Evolutionary conservation across 129 eudicot species (phyloP).

Genomic region (Flaveria bidentis): DNA sequence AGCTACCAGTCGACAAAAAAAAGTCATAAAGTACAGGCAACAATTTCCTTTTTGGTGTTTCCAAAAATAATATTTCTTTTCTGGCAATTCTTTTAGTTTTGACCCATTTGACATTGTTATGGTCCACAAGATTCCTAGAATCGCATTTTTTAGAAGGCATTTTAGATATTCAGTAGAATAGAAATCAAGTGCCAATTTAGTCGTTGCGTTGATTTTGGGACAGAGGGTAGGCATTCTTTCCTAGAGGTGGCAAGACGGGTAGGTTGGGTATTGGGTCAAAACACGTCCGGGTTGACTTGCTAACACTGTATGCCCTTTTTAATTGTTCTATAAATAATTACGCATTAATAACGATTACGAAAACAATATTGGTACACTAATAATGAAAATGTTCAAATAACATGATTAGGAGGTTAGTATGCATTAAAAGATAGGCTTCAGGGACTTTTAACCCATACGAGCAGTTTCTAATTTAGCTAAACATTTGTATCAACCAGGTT

Average conservation of each 20-base stretch:
- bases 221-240: not conserved
- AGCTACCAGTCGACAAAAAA: not conserved
- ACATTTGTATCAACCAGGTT: not conserved
- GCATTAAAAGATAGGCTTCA: not conserved
- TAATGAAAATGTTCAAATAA: not conserved
- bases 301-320: not conserved
- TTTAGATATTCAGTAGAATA: not conserved
- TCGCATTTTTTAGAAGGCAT: not conserved
- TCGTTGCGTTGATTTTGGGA: not conserved
- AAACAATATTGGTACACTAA: not conserved
- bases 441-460: not conserved
- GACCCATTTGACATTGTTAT: not conserved
- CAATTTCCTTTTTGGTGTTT: constrained; percentile 16
- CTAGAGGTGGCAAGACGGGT: not conserved
- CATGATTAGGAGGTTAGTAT: not conserved
- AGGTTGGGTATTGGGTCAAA: not conserved
- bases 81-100: not conserved
- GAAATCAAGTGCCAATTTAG: not conserved
- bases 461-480: not conserved
- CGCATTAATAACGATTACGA: not conserved
- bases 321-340: not conserved
- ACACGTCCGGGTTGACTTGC: not conserved
- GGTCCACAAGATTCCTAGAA: not conserved
- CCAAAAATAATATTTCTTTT: not conserved
- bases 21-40: constrained; percentile 21